phyloP scores from a whole-genome alignment of 805 yeast genomes.

The Saccharomycopsis sp. region DNA sequence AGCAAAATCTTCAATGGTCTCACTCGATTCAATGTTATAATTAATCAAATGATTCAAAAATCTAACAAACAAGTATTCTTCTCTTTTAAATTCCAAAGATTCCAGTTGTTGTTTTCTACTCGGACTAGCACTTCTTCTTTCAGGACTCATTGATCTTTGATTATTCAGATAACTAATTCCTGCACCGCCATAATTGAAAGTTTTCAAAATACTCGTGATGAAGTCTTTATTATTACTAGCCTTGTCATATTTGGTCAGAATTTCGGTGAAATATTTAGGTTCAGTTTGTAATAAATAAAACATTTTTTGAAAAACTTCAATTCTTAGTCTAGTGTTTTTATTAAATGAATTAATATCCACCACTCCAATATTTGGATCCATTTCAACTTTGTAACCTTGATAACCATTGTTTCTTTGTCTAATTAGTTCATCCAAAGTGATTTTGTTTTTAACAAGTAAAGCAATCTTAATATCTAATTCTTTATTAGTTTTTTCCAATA shows the following conservation, averaged over 20 bases:
- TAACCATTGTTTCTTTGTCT: conserved; percentile 29
- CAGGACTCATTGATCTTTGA: conserved; percentile 22
- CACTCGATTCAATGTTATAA: conserved; percentile 27
- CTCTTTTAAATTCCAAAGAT: conserved; percentile 32
- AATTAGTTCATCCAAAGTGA: conserved; percentile 61
- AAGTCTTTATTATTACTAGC: conserved; percentile 15
- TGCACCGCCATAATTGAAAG: conserved; percentile 24
- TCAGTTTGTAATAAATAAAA: conserved; percentile 80
- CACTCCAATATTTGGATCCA: conserved; percentile 11
- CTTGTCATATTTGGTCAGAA: conserved; percentile 22
- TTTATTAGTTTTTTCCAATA: conserved; percentile 61
- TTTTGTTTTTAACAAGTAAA: conserved; percentile 66
- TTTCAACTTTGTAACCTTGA: conserved; percentile 14
- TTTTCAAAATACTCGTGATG: conserved; percentile 28
- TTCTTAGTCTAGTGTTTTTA: conserved; percentile 32
- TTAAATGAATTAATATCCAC: conserved; percentile 21
- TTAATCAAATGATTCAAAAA: conserved; percentile 39
- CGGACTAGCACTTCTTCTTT: conserved; percentile 14
- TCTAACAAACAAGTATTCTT: conserved; percentile 56
- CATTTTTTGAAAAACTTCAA: conserved; percentile 64
- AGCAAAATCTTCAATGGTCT: conserved; percentile 21
- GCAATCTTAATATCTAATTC: conserved; percentile 72
- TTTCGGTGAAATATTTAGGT: conserved; percentile 54
- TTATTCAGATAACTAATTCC: conserved; percentile 10
- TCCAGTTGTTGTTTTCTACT: too few relatives aligned